Conservation (phyloP, 2,329 filamentous ascomycete genomes). For the Sclerotinia spermophila region DNA sequence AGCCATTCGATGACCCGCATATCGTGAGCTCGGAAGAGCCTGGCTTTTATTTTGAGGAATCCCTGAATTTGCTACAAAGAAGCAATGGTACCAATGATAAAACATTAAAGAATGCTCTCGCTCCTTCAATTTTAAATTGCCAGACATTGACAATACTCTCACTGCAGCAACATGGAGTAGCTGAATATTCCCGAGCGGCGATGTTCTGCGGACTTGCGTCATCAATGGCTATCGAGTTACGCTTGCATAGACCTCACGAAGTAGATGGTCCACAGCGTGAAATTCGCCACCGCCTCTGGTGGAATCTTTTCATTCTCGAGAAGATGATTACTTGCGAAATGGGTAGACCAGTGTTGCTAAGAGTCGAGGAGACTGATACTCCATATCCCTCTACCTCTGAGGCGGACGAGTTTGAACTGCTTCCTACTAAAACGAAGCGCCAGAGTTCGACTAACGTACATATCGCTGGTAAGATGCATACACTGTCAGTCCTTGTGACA, state of each 20-base stretch:
- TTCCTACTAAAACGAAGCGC: constrained; percentile 23
- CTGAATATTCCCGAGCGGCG: constrained; percentile 35
- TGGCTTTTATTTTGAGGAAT: constrained; percentile 19
- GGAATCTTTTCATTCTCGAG: constrained; percentile 36
- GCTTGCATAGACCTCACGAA: constrained; percentile 30
- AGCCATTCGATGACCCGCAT: constrained; percentile 21
- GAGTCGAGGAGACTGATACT: constrained; percentile 32
- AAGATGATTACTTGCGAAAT: constrained; percentile 35
- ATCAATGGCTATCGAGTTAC: constrained; percentile 35
- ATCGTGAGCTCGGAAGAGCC: constrained; percentile 14
- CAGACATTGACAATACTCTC: constrained; percentile 33
- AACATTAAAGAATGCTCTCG: constrained; percentile 26
- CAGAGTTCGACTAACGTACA: constrained; percentile 16
- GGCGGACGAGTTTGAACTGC: constrained; percentile 36
- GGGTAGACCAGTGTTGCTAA: constrained; percentile 32
- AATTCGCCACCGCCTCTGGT: constrained; percentile 34
- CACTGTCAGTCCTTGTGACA: constrained; percentile 33
- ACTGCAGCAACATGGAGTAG: constrained; percentile 35
- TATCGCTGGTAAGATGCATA: constrained; percentile 30
- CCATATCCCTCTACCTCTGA: constrained; percentile 33
- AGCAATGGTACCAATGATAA: constrained; percentile 15
- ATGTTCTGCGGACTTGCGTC: constrained; percentile 32
- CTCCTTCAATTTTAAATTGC: constrained; percentile 32
- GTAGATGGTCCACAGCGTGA: constrained; percentile 29
- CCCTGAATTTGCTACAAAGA: constrained; percentile 28